These are phyloP conservation scores for Echria macrotheca DNA, from an alignment of 495 filamentous ascomycete genomes.

Conservation along the genomic window DNA sequence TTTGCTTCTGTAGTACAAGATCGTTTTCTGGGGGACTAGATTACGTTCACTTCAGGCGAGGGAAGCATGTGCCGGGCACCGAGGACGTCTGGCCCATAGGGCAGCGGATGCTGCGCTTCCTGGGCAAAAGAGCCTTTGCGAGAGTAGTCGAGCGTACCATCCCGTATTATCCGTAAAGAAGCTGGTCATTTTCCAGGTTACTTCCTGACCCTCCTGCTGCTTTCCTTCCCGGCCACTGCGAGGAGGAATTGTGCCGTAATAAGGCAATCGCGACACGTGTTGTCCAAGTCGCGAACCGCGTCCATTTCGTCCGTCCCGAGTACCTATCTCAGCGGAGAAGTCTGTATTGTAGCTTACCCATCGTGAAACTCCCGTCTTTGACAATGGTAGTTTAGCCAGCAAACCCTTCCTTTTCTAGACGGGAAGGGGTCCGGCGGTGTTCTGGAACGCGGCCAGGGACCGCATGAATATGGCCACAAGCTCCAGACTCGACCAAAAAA, in stretches of 20 bases:
- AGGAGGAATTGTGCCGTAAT: not conserved
- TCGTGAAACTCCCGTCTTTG: no score
- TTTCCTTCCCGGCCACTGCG: not conserved
- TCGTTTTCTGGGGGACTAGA: not conserved
- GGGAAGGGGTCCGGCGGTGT: not conserved
- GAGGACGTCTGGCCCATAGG: not conserved
- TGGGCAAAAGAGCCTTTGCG: no score
- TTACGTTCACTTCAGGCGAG: not conserved
- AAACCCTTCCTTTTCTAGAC: not conserved
- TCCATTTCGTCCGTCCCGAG: no score
- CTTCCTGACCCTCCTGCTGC: not conserved
- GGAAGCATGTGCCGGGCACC: not conserved
- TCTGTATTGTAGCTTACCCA: no score
- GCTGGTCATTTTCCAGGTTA: conserved; percentile 11
- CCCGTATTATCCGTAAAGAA: conserved; percentile 12
- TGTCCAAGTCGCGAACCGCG: conserved; percentile 9
- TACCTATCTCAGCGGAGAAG: no score
- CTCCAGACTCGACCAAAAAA: conserved; percentile 8
- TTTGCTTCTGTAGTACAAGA: conserved; percentile 3
- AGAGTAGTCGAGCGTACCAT: no score
- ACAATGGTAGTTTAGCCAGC: no score
- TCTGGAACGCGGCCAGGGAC: not conserved
- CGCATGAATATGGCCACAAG: conserved; percentile 3
- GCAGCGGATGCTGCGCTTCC: no score
- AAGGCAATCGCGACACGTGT: conserved; percentile 9